phyloP scores from a whole-genome alignment of 148 eudicot genomes.

The Chenopodium berlandieri region DNA sequence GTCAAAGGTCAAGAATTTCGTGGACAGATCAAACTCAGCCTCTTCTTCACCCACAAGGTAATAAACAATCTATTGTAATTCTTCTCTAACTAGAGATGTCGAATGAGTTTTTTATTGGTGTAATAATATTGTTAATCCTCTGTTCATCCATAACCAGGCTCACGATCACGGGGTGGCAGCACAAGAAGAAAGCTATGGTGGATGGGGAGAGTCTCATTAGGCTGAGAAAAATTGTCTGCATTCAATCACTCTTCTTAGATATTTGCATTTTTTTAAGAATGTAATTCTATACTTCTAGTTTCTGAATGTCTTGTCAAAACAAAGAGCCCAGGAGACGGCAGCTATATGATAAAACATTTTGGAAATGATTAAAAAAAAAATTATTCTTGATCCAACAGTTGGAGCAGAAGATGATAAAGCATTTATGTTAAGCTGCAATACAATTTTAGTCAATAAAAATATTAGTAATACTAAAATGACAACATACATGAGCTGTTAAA shows the following conservation, averaged over 20 bases:
- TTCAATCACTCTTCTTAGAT: background rate
- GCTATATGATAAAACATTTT: too few species aligned
- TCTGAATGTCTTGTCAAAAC: background rate
- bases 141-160: background rate
- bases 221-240: background rate
- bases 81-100: background rate
- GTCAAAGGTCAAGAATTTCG: constrained; percentile 46
- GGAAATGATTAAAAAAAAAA: too few species aligned
- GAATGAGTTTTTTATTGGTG: too few species aligned
- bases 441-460: background rate
- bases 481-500: background rate
- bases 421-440: background rate
- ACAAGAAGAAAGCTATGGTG: constrained; percentile 20
- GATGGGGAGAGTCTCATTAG: constrained; percentile 19
- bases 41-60: constrained; percentile 41
- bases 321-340: background rate
- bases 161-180: background rate
- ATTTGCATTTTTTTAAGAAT: background rate
- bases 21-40: constrained; percentile 49
- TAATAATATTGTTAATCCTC: background rate
- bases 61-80: background rate
- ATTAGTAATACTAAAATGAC: background rate
- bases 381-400: too few species aligned
- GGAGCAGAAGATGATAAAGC: too few species aligned
- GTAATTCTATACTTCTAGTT: background rate